Evolutionary conservation across 2,329 filamentous ascomycete species (phyloP), one percentile per base, ranked within the genome.

Genomic region (Cladosporium sp.): DNA sequence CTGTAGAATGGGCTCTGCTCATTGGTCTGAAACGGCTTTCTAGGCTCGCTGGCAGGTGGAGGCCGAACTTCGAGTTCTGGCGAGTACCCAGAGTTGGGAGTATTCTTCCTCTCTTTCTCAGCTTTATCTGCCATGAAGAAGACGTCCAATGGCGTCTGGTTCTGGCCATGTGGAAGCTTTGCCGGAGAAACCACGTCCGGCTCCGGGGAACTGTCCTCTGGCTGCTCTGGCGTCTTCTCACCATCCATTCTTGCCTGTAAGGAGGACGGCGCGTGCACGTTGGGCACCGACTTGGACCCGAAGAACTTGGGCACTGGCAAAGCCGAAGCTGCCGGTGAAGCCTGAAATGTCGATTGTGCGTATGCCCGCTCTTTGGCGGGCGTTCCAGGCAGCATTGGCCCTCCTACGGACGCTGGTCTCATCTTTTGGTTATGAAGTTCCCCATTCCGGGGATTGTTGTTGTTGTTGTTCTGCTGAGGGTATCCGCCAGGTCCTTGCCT

Each of bases 291-390:
- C 61, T 86, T 91, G 22, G 86, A 85, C 54, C 45, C 45, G 40
- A 86, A 80, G 67, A 96, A 95, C 62, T 86, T 94, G 9, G 93
- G 93, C 52, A 96, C 86, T 0, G 93, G 93, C 27, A 98, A 76
- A 19, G 89, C 84, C 7, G 90, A 94, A 0, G 93, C 86, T 1
- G 91, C 92, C 16, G 93, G 93, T 7, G 93, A 97, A 35, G 90
- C 88, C 68, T 96, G 91, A 67, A 97, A 98, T 4, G 90, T 94
- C 29, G 92, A 86, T 12, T 92, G 93, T 33, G 93, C 93, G 70
- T 95, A 98, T 39, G 85, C 83, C 54, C 67, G 63, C 54, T 67
- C 63, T 53, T 81, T 75, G 40, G 66, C 62, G 29, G 74, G 72
- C 7, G 69, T 69, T 3, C 64, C 63, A 33, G 67, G 64, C 47